These are phyloP conservation scores for Quercus agrifolia DNA, from an alignment of 306 rosid species.

Conservation along the genomic window DNA sequence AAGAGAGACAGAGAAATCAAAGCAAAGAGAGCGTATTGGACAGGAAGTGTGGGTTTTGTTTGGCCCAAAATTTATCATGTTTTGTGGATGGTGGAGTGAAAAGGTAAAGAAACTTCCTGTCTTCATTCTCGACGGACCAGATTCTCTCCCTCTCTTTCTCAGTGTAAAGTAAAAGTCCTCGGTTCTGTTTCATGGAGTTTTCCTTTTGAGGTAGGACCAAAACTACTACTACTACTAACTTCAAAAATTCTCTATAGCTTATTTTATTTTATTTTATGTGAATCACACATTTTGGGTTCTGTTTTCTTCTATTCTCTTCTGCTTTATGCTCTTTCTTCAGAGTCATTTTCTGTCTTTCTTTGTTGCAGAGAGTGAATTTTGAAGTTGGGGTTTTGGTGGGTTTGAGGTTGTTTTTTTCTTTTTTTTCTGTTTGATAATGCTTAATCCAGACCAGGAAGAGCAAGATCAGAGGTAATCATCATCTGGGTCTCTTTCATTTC, in stretches of 20 bases:
- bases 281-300: slow-evolving; percentile 19
- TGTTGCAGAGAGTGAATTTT: slow-evolving; percentile 22
- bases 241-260: background rate
- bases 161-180: slow-evolving; percentile 23
- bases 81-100: background rate
- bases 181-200: slow-evolving; percentile 36
- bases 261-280: background rate
- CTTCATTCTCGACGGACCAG: slow-evolving; percentile 30
- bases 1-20: background rate
- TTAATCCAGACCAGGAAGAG: slow-evolving; percentile 47
- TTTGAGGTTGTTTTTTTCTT: background rate
- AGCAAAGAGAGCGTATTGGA: background rate
- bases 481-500: slow-evolving; percentile 29
- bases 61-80: background rate
- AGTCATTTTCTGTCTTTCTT: background rate
- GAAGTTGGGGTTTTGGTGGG: slow-evolving; percentile 15
- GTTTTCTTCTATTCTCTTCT: slow-evolving; percentile 16
- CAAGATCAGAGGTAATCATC: slow-evolving; percentile 61
- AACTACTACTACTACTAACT: background rate
- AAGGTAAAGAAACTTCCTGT: slow-evolving; percentile 15
- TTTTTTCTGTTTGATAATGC: slow-evolving; percentile 27
- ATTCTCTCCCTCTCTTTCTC: slow-evolving; percentile 2
- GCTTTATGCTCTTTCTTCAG: slow-evolving; percentile 1
- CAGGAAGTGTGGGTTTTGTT: background rate
- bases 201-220: slow-evolving; percentile 14